These are phyloP conservation scores for Entonaema liquescens DNA, from an alignment of 495 filamentous ascomycete genomes.

Conservation along the genomic window DNA sequence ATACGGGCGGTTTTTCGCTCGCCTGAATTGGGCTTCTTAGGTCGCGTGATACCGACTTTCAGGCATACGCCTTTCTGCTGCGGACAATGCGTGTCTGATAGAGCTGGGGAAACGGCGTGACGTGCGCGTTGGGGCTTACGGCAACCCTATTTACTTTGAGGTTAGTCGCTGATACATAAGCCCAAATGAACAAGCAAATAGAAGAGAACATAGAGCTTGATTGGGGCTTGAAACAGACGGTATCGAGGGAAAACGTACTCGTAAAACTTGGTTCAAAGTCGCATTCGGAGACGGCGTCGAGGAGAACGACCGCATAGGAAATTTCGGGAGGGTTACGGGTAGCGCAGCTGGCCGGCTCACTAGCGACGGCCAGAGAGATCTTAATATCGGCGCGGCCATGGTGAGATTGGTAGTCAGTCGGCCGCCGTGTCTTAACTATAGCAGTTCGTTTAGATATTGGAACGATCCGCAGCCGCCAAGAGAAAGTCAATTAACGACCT, in stretches of 20 bases:
- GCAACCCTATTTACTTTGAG: constrained; percentile 65
- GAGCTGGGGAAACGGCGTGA: constrained; percentile 84
- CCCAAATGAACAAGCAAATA: no score
- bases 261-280: constrained; percentile 69
- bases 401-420: constrained; percentile 10
- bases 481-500: constrained; percentile 15
- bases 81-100: constrained; percentile 71
- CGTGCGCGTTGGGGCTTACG: constrained; percentile 78
- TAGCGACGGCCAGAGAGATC: constrained; percentile 40
- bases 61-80: constrained; percentile 95
- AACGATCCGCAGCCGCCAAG: neutral
- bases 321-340: constrained; percentile 23
- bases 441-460: constrained; percentile 5
- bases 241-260: constrained; percentile 50
- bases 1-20: constrained; percentile 92
- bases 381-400: constrained; percentile 45
- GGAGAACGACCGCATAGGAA: constrained; percentile 55
- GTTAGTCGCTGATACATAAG: neutral
- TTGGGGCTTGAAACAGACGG: neutral
- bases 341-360: constrained; percentile 35
- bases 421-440: constrained; percentile 9
- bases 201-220: no score
- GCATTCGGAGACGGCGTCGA: constrained; percentile 59
- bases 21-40: constrained; percentile 98
- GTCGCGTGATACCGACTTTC: constrained; percentile 88